Conservation (phyloP, 495 filamentous ascomycete genomes). For the Aspergillus sparsus region DNA sequence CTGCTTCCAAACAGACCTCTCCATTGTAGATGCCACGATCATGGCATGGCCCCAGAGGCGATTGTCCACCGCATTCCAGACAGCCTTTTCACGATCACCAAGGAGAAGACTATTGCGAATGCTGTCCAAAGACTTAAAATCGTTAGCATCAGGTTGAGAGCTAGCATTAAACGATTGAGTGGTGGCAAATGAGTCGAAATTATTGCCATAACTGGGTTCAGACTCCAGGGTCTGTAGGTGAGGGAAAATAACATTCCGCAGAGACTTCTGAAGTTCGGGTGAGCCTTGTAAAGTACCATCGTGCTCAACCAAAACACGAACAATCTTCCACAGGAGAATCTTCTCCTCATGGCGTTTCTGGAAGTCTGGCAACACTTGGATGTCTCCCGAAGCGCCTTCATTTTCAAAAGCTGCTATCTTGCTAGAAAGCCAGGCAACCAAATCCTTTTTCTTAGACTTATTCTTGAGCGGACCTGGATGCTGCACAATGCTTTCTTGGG, state of each 20-base stretch:
- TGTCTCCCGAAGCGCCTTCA: constrained; percentile 49
- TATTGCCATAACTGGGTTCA: constrained; percentile 27
- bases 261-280: constrained; percentile 66
- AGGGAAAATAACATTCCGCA: constrained; percentile 73
- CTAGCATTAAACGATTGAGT: constrained; percentile 31
- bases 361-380: constrained; percentile 53
- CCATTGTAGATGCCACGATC: constrained; percentile 78
- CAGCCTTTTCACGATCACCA: constrained; percentile 86
- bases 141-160: constrained; percentile 59
- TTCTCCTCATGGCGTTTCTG: constrained; percentile 78
- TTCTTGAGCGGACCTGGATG: constrained; percentile 89
- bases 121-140: constrained; percentile 64
- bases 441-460: constrained; percentile 95
- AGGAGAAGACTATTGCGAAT: constrained; percentile 70
- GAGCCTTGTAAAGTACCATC: constrained; percentile 83
- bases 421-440: constrained; percentile 74
- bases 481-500: constrained; percentile 68
- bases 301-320: constrained; percentile 76
- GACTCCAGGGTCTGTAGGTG: constrained; percentile 45
- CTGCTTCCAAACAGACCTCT: constrained; percentile 76
- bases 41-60: constrained; percentile 96
- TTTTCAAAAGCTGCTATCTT: constrained; percentile 73
- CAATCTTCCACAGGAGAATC: constrained; percentile 82
- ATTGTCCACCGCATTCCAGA: constrained; percentile 93
- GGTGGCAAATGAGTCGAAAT: constrained; percentile 29